Percentiles rank a stretch among this genome's conserved stretches.
phyloP scores from a whole-genome alignment of 148 eudicot genomes.

The Rhododendron henanense region DNA sequence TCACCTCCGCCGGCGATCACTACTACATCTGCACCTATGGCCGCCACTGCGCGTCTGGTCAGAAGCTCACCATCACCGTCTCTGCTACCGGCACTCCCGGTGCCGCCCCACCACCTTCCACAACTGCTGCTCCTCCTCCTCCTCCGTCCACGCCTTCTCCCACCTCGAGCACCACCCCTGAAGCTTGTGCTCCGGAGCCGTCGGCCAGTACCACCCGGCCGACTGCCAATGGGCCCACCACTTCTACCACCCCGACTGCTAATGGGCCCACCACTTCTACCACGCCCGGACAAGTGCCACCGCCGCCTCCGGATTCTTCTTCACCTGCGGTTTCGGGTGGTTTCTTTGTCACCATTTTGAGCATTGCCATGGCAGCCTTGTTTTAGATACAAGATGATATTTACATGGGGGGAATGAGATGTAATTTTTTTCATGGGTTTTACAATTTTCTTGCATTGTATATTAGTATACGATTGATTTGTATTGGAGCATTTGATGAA shows the following conservation, averaged over 20 bases:
- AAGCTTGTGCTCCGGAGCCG: conserved; percentile 12
- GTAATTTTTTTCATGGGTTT: background rate
- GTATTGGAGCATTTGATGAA: background rate
- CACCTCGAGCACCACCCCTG: conserved; percentile 2
- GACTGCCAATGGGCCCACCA: background rate
- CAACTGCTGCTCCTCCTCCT: background rate
- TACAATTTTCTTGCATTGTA: background rate
- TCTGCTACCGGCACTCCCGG: background rate
- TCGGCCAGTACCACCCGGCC: no score
- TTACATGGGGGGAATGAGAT: background rate
- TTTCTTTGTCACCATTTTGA: background rate
- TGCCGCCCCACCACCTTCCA: conserved; percentile 7
- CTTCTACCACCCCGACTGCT: background rate
- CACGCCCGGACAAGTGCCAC: background rate
- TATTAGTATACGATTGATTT: background rate
- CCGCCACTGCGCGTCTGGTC: conserved; percentile 8
- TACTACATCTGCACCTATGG: conserved; percentile 21
- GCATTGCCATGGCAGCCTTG: background rate
- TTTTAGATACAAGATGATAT: background rate
- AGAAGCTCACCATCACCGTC: conserved; percentile 18
- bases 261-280: background rate
- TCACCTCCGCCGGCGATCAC: conserved; percentile 15
- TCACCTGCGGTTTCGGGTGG: background rate
- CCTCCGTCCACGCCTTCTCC: conserved; percentile 11
- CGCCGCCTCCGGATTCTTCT: background rate